Percentiles rank a stretch among this genome's conserved stretches.
Conservation (phyloP, 2,329 filamentous ascomycete genomes). For the Chaetothyriales sp. region DNA sequence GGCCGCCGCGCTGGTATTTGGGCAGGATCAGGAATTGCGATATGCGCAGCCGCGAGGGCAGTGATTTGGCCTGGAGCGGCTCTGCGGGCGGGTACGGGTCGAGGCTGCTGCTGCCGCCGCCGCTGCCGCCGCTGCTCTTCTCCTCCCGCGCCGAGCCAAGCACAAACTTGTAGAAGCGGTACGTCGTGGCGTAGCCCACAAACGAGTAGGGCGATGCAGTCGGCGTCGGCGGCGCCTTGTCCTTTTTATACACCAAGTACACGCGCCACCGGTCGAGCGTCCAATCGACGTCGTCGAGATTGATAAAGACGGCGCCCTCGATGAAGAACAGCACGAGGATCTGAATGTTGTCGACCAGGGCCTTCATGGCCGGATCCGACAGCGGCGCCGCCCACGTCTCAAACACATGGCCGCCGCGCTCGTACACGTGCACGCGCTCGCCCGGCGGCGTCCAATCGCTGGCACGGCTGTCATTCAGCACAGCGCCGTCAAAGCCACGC, state of each 20-base stretch:
- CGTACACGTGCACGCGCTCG: conserved; percentile 51
- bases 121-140: conserved; percentile 30
- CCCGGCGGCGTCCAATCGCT: conserved; percentile 60
- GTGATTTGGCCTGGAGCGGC: conserved; percentile 39
- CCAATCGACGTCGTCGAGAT: conserved; percentile 57
- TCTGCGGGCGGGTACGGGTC: conserved; percentile 31
- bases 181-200: conserved; percentile 79
- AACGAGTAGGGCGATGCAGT: conserved; percentile 57
- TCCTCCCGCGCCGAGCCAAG: neutral
- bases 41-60: conserved; percentile 68
- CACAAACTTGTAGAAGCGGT: conserved; percentile 60
- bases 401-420: conserved; percentile 49
- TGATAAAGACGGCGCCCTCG: conserved; percentile 74
- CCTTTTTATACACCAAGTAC: conserved; percentile 67
- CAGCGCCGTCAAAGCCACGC: conserved; percentile 46
- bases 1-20: conserved; percentile 67
- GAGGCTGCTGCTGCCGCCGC: conserved; percentile 23
- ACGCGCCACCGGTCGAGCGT: conserved; percentile 73
- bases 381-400: conserved; percentile 77
- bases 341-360: conserved; percentile 67
- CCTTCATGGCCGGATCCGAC: conserved; percentile 52
- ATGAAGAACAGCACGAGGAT: conserved; percentile 78
- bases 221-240: conserved; percentile 26
- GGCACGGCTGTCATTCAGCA: conserved; percentile 32
- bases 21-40: conserved; percentile 89